phyloP scores from a whole-genome alignment of 805 yeast species.

The Pichia cabralensis region DNA sequence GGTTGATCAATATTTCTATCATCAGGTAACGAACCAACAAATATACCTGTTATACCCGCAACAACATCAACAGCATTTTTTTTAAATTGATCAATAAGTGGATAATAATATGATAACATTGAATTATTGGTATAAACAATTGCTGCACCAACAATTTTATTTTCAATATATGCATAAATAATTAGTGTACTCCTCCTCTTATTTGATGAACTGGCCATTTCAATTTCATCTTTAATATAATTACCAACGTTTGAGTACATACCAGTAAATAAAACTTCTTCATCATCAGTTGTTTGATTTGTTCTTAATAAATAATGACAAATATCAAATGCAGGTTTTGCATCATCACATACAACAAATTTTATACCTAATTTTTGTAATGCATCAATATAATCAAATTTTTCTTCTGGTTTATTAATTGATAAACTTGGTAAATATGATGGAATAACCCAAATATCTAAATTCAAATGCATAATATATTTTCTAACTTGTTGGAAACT shows the following conservation, averaged over 20 bases:
- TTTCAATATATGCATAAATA: slow-evolving; percentile 4
- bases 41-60: slow-evolving; percentile 45
- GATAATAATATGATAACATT: slow-evolving; percentile 36
- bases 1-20: not conserved
- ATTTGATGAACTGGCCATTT: slow-evolving; percentile 42
- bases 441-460: slow-evolving; percentile 42
- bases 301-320: slow-evolving; percentile 28
- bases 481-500: slow-evolving; percentile 6
- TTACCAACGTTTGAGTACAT: slow-evolving; percentile 23
- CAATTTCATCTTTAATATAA: slow-evolving; percentile 21
- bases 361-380: slow-evolving; percentile 47
- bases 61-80: slow-evolving; percentile 13
- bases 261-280: slow-evolving; percentile 18
- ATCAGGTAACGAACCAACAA: slow-evolving; percentile 30
- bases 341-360: slow-evolving; percentile 42
- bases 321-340: slow-evolving; percentile 25
- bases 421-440: slow-evolving; percentile 5
- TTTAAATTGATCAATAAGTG: slow-evolving; percentile 38
- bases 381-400: slow-evolving; percentile 39
- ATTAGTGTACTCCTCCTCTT: slow-evolving; percentile 43
- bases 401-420: not conserved
- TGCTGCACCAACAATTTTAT: slow-evolving; percentile 29
- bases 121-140: slow-evolving; percentile 38
- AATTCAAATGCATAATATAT: slow-evolving; percentile 32
- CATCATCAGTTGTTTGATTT: slow-evolving; percentile 8